Percentiles rank a stretch among this genome's conserved stretches.
Conservation (phyloP, 169 alveolate genomes). For the Plasmodium ovale region DNA sequence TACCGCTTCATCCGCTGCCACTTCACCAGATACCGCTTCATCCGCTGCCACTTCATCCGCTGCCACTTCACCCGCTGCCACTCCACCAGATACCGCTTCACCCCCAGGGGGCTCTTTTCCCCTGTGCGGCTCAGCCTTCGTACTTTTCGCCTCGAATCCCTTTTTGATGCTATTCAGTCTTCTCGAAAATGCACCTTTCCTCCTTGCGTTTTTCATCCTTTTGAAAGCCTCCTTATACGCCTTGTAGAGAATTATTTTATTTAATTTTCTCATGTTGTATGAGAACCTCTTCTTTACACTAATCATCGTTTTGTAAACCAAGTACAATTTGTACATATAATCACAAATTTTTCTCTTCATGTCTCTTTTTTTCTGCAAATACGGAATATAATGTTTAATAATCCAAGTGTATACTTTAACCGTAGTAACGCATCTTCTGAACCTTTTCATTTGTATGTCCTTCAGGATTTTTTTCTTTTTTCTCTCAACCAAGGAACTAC, state of each 20-base stretch:
- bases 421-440: conserved; percentile 39
- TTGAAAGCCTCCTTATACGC: conserved; percentile 13
- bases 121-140: not conserved
- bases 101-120: too few species aligned
- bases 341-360: conserved; percentile 62
- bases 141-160: not conserved
- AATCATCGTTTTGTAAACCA: conserved; percentile 21
- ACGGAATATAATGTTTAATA: conserved; percentile 1
- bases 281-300: conserved; percentile 15
- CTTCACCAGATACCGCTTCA: not conserved
- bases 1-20: not conserved
- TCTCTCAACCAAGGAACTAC: not conserved
- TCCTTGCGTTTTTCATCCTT: conserved; percentile 3
- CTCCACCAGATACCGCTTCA: not conserved
- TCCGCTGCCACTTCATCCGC: not conserved
- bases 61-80: not conserved
- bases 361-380: conserved; percentile 35
- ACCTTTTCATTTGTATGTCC: conserved; percentile 13
- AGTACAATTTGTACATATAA: conserved; percentile 48
- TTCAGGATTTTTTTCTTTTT: conserved; percentile 9
- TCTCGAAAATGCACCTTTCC: not conserved
- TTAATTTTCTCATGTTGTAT: conserved; percentile 22
- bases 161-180: not conserved
- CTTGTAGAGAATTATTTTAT: not conserved
- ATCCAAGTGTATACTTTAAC: conserved; percentile 34